Base-by-base conservation (phyloP, 192 early-diverging fungal species). In the Mortierella hygrophila region DNA sequence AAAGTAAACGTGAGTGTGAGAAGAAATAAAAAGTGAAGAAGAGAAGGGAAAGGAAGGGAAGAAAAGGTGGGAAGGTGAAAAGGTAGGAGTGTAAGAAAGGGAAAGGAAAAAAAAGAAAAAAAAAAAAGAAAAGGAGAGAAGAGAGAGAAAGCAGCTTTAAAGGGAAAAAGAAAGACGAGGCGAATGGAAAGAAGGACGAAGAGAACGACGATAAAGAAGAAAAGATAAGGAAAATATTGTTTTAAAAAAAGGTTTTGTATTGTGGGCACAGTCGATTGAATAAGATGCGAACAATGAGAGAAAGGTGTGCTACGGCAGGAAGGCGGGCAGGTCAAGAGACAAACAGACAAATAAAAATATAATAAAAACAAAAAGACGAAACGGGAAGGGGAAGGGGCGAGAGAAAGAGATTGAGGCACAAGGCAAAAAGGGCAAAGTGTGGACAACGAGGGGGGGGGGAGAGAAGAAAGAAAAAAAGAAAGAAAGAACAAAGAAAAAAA, bases 191-290 rank as follows among this genome's bases (percentile, higher is more conserved):
- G 32, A 41, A 5, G 68, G 9, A 46, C 44, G 44, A 46, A 46
- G 13, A 21, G 20, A 52, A 52, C 49, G 49, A 52, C 49, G 16
- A 46, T 9, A 52, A 52, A 21, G 38, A 40, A 40, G 38, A 40
- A 6, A 6, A 52, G 60, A 65, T 65, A 65, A 65, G 60, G 35
- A 65, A 60, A 46, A 21, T 52, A 20, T 20, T 20, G 16, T 20
- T 52, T 1, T 4, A 52, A 18, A 15, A 57, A 57, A 18, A 23
- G 10, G 5, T 13, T 29, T 32, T 32, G 9, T n/a, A 32, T 65
- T 15, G 60, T 65, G 60, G 60, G 60, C 60, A 65, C 60, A 65
- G 60, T 65, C 60, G 29, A 65, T 65, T 65, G 60, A 65, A 65
- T 65, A 65, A 37, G 16, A 29, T 70, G 15, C 32, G 42, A 21